These are phyloP conservation scores for Solanum corneliomulleri DNA, from an alignment of 257 asterid species.

Conservation along the genomic window DNA sequence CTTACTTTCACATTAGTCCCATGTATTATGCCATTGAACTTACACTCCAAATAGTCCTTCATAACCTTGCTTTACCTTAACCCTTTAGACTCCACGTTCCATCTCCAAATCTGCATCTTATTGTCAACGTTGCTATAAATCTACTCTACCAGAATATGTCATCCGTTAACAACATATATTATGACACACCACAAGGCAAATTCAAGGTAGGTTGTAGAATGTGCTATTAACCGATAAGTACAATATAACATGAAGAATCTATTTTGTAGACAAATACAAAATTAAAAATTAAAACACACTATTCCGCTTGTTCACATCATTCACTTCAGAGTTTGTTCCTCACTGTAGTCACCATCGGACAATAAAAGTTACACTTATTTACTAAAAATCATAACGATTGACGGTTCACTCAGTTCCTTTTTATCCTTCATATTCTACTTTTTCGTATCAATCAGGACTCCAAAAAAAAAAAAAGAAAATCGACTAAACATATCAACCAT, in stretches of 20 bases:
- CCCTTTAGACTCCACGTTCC: background rate
- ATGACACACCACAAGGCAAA: too few species aligned
- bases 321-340: background rate
- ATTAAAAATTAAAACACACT: too few species aligned
- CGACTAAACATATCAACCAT: background rate
- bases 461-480: too few species aligned
- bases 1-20: background rate
- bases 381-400: too few species aligned
- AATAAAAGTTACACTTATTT: background rate
- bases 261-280: background rate
- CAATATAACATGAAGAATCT: background rate
- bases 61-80: background rate
- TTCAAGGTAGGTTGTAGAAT: too few species aligned
- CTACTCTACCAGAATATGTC: background rate
- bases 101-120: background rate
- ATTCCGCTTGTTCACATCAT: background rate
- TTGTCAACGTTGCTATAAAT: too few species aligned
- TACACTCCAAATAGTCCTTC: background rate
- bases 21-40: background rate
- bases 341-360: background rate
- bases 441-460: too few species aligned
- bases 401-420: background rate
- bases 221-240: too few species aligned
- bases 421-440: background rate
- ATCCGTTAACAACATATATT: too few species aligned